Conservation (phyloP, 2,329 filamentous ascomycete species). For the Fusarium domesticum region DNA sequence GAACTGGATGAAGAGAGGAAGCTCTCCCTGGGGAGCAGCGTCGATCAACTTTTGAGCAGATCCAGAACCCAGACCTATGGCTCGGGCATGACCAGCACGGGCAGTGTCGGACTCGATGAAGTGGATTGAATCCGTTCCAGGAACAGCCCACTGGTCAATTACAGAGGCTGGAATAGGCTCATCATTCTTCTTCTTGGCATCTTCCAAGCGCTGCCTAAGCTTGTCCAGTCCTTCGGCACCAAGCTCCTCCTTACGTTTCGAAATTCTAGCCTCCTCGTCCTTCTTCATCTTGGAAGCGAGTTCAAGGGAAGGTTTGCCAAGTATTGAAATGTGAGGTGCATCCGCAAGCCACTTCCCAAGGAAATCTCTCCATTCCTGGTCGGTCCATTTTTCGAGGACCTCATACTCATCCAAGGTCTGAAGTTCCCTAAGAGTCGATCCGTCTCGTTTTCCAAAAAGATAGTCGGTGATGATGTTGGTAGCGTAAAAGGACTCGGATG, state of each 20-base stretch:
- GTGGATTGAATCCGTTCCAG: slow-evolving; percentile 84
- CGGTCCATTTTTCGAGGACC: slow-evolving; percentile 72
- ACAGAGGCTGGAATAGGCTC: slow-evolving; percentile 77
- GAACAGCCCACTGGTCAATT: slow-evolving; percentile 79
- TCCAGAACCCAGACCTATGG: slow-evolving; percentile 65
- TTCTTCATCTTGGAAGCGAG: slow-evolving; percentile 77
- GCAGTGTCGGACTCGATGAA: slow-evolving; percentile 89
- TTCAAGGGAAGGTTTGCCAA: slow-evolving; percentile 80
- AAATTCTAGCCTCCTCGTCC: slow-evolving; percentile 75
- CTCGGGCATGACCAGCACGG: slow-evolving; percentile 72
- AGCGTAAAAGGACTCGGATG: slow-evolving; percentile 75
- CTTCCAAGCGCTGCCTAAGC: slow-evolving; percentile 71
- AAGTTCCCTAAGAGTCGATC: slow-evolving; percentile 66
- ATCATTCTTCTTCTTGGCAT: slow-evolving; percentile 85
- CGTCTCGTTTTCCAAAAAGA: slow-evolving; percentile 82
- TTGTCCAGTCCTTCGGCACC: slow-evolving; percentile 78
- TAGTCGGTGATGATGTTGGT: slow-evolving; percentile 88
- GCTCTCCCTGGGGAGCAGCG: slow-evolving; percentile 53
- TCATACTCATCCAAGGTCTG: slow-evolving; percentile 60
- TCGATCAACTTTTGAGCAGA: slow-evolving; percentile 75
- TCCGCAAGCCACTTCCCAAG: slow-evolving; percentile 81
- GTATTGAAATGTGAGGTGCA: slow-evolving; percentile 80
- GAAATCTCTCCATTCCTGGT: slow-evolving; percentile 79
- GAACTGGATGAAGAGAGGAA: slow-evolving; percentile 93
- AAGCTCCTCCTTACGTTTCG: slow-evolving; percentile 73